phyloP scores from a whole-genome alignment of 2,329 filamentous ascomycete genomes.

The Cyphellophora attinorum region DNA sequence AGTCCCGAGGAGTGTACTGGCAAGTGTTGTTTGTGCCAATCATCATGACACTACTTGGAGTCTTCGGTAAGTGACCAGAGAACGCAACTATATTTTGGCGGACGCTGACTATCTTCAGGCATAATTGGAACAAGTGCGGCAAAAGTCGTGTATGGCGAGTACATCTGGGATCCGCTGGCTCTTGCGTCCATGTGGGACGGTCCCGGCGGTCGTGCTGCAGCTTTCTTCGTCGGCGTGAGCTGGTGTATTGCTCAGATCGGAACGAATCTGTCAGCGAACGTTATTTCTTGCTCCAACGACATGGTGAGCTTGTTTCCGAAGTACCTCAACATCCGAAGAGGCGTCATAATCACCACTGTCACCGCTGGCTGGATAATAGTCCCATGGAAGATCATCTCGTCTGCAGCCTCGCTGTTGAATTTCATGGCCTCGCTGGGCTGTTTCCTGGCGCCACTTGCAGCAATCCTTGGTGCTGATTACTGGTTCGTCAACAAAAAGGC shows the following conservation, averaged over 20 bases:
- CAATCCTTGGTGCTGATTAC: slow-evolving; percentile 19
- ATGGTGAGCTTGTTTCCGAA: slow-evolving; percentile 42
- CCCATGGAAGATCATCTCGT: slow-evolving; percentile 37
- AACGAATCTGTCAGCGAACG: slow-evolving; percentile 45
- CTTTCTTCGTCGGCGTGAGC: slow-evolving; percentile 42
- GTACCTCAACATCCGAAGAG: slow-evolving; percentile 44
- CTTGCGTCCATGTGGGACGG: slow-evolving; percentile 27
- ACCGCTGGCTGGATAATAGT: slow-evolving; percentile 33
- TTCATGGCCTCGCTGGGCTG: slow-evolving; percentile 27
- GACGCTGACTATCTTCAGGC: no score
- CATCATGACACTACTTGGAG: slow-evolving; percentile 39
- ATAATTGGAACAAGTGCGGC: slow-evolving; percentile 48
- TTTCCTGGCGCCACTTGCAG: slow-evolving; percentile 20
- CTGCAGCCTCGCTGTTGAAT: slow-evolving; percentile 29
- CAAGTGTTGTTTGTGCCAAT: slow-evolving; percentile 38
- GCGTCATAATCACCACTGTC: slow-evolving; percentile 28
- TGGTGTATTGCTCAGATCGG: slow-evolving; percentile 48
- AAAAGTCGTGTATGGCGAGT: slow-evolving; percentile 19
- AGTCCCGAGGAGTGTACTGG: slow-evolving; percentile 28
- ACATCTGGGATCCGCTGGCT: slow-evolving; percentile 36
- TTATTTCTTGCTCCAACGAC: slow-evolving; percentile 39
- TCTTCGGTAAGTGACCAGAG: no score
- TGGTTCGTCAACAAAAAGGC: slow-evolving; percentile 16
- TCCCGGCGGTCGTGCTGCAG: slow-evolving; percentile 25
- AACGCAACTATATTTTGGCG: no score